Evolutionary conservation across 208 protist species (phyloP), one percentile per base, ranked within the genome.

Genomic region (Borovskyia barvae): DNA sequence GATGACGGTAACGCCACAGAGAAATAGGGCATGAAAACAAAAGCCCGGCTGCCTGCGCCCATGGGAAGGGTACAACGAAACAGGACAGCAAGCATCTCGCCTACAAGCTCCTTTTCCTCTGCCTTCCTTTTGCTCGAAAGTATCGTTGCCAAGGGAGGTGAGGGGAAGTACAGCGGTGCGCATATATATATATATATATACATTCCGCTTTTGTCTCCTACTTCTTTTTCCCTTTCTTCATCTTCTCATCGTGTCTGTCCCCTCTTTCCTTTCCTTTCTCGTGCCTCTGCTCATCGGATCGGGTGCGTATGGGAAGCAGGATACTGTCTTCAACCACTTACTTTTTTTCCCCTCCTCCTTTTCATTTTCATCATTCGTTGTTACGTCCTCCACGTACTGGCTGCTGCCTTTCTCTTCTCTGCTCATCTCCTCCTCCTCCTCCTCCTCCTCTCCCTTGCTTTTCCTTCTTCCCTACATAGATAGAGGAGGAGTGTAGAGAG

Each of bases 31-130:
- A n/a, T n/a, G n/a, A n/a, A n/a, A n/a, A n/a, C n/a, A n/a, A n/a
- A n/a, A n/a, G n/a, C n/a, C n/a, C n/a, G n/a, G n/a, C n/a, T n/a
- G n/a, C n/a, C n/a, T n/a, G n/a, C n/a, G n/a, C n/a, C n/a, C n/a
- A n/a, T n/a, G n/a, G n/a, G n/a, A n/a, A n/a, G n/a, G n/a, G n/a
- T n/a, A n/a, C n/a, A n/a, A n/a, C n/a, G n/a, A n/a, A n/a, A n/a
- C n/a, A n/a, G n/a, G n/a, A n/a, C n/a, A n/a, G n/a, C 5, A 7
- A 17, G 3, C 2, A 11, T 20, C 11, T 19, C 5, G 49, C 5
- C 40, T 70, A 6, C 22, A 24, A 24, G 9, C 60, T 43, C 32
- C 22, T 54, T 19, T 49, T 42, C 32, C 19, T 57, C 41, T 49
- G 19, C 35, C 19, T 46, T 33, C 29, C 35, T 29, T n/a, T 60